These are phyloP conservation scores for Lepidium campestre DNA, from an alignment of 441 rosid genomes.

Conservation along the genomic window DNA sequence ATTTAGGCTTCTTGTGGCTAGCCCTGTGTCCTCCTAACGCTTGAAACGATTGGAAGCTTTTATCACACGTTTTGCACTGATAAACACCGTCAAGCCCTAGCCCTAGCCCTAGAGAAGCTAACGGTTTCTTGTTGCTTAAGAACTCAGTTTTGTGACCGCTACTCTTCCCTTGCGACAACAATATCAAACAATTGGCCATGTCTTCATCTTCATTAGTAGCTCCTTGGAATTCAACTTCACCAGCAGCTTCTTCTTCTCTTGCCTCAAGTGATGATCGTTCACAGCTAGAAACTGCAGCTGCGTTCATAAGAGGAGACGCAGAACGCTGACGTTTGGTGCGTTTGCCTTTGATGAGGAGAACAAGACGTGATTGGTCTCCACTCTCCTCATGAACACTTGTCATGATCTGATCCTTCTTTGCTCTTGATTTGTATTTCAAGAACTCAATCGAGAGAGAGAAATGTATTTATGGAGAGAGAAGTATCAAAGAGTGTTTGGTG, in stretches of 20 bases:
- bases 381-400: slow-evolving; percentile 35
- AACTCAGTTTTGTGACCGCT: neutral
- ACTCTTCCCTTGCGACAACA: slow-evolving; percentile 34
- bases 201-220: slow-evolving; percentile 45
- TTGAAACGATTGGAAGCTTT: slow-evolving; percentile 57
- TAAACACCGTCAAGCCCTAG: slow-evolving; percentile 36
- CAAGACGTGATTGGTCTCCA: slow-evolving; percentile 20
- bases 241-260: slow-evolving; percentile 10
- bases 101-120: slow-evolving; percentile 21
- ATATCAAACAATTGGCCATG: slow-evolving; percentile 56
- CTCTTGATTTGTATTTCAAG: slow-evolving; percentile 8
- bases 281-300: slow-evolving; percentile 24
- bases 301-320: slow-evolving; percentile 30
- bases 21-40: slow-evolving; percentile 66
- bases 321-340: slow-evolving; percentile 51
- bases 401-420: slow-evolving; percentile 20
- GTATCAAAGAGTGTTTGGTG: slow-evolving; percentile 17
- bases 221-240: slow-evolving; percentile 12
- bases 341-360: slow-evolving; percentile 38
- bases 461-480: slow-evolving; percentile 22
- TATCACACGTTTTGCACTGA: slow-evolving; percentile 56
- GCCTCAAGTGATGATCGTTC: slow-evolving; percentile 13
- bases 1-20: slow-evolving; percentile 54
- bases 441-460: neutral
- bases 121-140: slow-evolving; percentile 13